Percentiles rank a stretch among this genome's conserved stretches.
Evolutionary conservation across 495 filamentous ascomycete genomes (phyloP).

Genomic region (Amniculicola lignicola): DNA sequence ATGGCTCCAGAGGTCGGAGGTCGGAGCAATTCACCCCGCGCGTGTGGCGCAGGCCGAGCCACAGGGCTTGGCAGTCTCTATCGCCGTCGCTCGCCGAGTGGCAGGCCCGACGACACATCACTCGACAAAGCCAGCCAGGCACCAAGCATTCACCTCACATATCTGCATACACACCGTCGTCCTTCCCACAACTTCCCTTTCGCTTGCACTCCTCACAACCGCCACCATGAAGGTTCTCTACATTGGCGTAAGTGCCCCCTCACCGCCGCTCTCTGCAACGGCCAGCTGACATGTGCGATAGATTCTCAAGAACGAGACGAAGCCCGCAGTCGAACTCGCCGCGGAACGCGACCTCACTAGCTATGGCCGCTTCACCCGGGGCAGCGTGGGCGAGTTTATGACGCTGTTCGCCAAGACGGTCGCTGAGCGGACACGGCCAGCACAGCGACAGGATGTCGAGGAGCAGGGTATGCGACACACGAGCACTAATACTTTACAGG

Average conservation of each 20-base stretch:
- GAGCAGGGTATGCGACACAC: constrained; percentile 62
- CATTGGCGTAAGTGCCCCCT: constrained; percentile 65
- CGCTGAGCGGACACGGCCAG: constrained; percentile 80
- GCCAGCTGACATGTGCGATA: constrained; percentile 38
- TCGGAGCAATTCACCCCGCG: too few species aligned
- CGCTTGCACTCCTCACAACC: not conserved
- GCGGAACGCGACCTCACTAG: constrained; percentile 75
- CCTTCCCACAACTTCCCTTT: not conserved
- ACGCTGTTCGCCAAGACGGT: constrained; percentile 65
- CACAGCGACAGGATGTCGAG: constrained; percentile 85
- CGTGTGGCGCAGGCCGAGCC: too few species aligned
- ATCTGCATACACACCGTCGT: not conserved
- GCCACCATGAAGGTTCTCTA: constrained; percentile 88
- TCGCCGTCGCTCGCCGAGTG: too few species aligned
- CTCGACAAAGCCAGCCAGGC: too few species aligned
- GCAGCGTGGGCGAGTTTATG: constrained; percentile 65
- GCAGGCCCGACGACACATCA: too few species aligned
- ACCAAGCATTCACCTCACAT: too few species aligned
- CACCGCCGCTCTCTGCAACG: constrained; percentile 1
- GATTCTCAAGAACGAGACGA: constrained; percentile 74
- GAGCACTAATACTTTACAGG: too few species aligned
- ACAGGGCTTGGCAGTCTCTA: too few species aligned
- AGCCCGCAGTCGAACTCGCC: constrained; percentile 77
- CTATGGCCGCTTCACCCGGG: constrained; percentile 76
- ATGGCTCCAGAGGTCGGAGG: too few species aligned